Base-by-base conservation (phyloP, 129 eudicot genomes). In the Artemisia argyi region DNA sequence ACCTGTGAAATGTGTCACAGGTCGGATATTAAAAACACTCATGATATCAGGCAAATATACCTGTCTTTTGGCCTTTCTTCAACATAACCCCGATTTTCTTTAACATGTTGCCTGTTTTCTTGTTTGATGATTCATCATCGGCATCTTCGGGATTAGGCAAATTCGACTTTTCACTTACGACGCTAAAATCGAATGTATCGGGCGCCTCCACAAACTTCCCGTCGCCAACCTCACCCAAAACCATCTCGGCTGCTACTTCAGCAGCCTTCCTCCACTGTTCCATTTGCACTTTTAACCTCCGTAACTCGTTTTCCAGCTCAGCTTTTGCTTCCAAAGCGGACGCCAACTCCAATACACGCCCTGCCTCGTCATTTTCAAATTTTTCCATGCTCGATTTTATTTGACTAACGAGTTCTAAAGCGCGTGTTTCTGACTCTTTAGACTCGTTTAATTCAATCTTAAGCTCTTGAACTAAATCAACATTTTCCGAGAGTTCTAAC, bases 191-290 rank as follows among this genome's bases (percentile, higher is more conserved):
- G 14, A 93, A 59, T 17, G 89, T 76, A 1, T 88, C 96, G 2
- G 88, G 68, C 28, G 81, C 56, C 77, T 84, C 87, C 7, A 75
- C 78, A 59, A 62, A 70, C 59, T 89, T 89, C 59, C 89, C 90
- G 12, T 74, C 74, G 15, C 57, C 76, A 5, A 65, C 76, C 9
- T 72, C 90, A 17, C 76, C 81, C 13, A 93, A 87, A 12, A 90
- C 89, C 84, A 94, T 88, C 1, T 90, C 78, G 26, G 98, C 86
- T 14, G 98, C 98, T 9, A 93, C 96, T 79, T 94, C 98, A 0
- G 98, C 98, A 8, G 98, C 98, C 79, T 94, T 94, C 78, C 97
- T 84, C 98, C 98, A 94, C 73, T 94, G 98, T 71, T 94, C 93
- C 14, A 77, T 74, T 59, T 94, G 98, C 49, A 94, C 96, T 56